These are phyloP conservation scores for Dissoconium aciculare DNA, from an alignment of 2,329 filamentous ascomycete genomes.

Conservation along the genomic window DNA sequence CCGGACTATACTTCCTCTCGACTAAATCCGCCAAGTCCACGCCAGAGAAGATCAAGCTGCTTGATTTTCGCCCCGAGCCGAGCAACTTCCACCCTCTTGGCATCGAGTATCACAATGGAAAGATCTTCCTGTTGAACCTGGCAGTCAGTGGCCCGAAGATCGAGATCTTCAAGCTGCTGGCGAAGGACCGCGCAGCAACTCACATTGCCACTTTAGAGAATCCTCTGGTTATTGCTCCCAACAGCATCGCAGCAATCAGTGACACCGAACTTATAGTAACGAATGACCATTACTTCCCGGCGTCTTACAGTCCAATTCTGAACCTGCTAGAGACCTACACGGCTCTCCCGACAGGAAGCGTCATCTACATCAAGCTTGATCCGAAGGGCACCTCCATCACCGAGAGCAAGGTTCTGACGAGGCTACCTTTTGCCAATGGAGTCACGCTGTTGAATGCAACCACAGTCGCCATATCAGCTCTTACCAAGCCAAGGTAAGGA, in stretches of 20 bases:
- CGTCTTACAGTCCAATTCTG: conserved; percentile 16
- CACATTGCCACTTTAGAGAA: conserved; percentile 23
- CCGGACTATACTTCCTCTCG: conserved; percentile 26
- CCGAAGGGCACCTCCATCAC: conserved; percentile 3
- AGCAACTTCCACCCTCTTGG: conserved; percentile 30
- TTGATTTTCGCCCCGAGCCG: conserved; percentile 14
- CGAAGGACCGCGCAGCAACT: conserved; percentile 14
- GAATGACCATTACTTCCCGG: conserved; percentile 29
- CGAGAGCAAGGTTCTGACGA: conserved; percentile 15
- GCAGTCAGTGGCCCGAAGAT: conserved; percentile 21
- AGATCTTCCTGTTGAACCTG: conserved; percentile 29
- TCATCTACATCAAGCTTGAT: conserved; percentile 24
- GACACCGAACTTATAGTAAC: conserved; percentile 25
- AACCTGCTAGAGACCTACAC: conserved; percentile 27
- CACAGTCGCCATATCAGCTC: conserved; percentile 27
- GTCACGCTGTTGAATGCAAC: conserved; percentile 24
- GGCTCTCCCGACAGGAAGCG: conserved; percentile 23
- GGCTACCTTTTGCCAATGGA: conserved; percentile 30
- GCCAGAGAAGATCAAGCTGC: conserved; percentile 18
- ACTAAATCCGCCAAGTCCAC: conserved; percentile 9
- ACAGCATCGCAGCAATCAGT: conserved; percentile 25
- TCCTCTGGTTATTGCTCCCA: conserved; percentile 23
- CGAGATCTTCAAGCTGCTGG: conserved; percentile 24
- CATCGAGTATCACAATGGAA: conserved; percentile 26
- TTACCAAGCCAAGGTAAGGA: conserved; percentile 12